phyloP scores from a whole-genome alignment of 129 eudicot species.

The Scalesia atractyloides region DNA sequence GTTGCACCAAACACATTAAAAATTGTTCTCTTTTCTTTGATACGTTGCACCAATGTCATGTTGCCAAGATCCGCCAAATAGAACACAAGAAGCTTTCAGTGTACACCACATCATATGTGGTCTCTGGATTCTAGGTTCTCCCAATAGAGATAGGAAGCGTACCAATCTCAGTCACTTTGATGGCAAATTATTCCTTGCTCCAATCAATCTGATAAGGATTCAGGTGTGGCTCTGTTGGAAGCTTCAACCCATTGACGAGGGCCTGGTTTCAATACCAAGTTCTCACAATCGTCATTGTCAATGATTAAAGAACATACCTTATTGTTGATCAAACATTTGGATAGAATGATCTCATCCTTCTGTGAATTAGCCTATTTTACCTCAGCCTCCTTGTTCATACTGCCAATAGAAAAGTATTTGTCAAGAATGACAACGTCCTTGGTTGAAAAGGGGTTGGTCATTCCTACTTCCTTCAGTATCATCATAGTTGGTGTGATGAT shows the following conservation, averaged over 20 bases:
- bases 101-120: background rate
- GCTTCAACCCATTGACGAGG: too few relatives aligned
- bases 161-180: background rate
- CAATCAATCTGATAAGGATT: background rate
- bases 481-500: background rate
- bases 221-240: too few relatives aligned
- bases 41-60: background rate
- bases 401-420: background rate
- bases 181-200: background rate
- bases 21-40: background rate
- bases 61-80: background rate
- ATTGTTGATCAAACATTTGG: background rate
- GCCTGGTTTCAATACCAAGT: background rate
- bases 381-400: background rate
- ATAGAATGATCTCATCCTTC: background rate
- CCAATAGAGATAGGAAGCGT: background rate
- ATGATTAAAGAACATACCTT: background rate
- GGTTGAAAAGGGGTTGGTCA: background rate
- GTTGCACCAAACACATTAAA: too few relatives aligned
- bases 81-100: background rate
- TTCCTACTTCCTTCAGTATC: background rate
- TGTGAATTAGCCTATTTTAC: background rate
- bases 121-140: background rate
- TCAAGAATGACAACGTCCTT: background rate
- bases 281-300: background rate